These are phyloP conservation scores for Bipolaris victoriae DNA, from an alignment of 2,329 filamentous ascomycete genomes.

Conservation along the genomic window DNA sequence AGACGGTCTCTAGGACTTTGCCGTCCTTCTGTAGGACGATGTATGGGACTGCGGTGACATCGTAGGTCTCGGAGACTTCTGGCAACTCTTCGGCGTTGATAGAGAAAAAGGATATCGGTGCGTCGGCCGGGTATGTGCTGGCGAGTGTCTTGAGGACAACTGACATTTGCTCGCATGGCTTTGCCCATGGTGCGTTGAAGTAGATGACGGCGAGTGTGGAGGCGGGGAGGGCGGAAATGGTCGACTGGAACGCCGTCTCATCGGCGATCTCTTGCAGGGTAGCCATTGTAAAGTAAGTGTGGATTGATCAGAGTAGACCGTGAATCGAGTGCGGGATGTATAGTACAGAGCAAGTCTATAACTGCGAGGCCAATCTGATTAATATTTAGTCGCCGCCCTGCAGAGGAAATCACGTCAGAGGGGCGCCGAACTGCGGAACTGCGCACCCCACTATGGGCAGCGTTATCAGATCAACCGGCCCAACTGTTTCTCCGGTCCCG, in stretches of 20 bases:
- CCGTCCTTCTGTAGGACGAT: constrained; percentile 81
- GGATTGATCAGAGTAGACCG: too few species aligned
- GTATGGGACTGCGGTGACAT: constrained; percentile 93
- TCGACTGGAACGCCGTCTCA: constrained; percentile 73
- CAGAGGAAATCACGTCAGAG: constrained; percentile 18
- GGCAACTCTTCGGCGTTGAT: constrained; percentile 94
- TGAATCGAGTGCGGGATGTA: not conserved
- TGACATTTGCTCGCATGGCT: constrained; percentile 92
- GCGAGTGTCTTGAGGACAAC: constrained; percentile 85
- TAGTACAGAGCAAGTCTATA: not conserved
- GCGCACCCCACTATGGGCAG: constrained; percentile 6
- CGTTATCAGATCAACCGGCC: constrained; percentile 21
- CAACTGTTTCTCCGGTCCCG: constrained; percentile 19
- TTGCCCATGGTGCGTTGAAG: constrained; percentile 97
- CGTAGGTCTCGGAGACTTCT: constrained; percentile 89
- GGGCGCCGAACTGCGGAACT: constrained; percentile 17
- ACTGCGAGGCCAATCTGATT: constrained; percentile 8
- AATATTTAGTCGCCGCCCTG: constrained; percentile 16
- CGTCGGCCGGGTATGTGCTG: constrained; percentile 76
- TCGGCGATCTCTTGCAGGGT: constrained; percentile 77
- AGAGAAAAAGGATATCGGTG: constrained; percentile 81
- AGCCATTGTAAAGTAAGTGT: constrained; percentile 34
- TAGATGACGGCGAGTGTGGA: constrained; percentile 82
- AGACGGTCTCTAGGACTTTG: constrained; percentile 81
- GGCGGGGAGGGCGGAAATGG: constrained; percentile 70